A percentile compares a stretch with the other conserved stretches of the same genome.
Evolutionary conservation across 2,329 filamentous ascomycete species (phyloP).

Genomic region (Cercospora sojina): DNA sequence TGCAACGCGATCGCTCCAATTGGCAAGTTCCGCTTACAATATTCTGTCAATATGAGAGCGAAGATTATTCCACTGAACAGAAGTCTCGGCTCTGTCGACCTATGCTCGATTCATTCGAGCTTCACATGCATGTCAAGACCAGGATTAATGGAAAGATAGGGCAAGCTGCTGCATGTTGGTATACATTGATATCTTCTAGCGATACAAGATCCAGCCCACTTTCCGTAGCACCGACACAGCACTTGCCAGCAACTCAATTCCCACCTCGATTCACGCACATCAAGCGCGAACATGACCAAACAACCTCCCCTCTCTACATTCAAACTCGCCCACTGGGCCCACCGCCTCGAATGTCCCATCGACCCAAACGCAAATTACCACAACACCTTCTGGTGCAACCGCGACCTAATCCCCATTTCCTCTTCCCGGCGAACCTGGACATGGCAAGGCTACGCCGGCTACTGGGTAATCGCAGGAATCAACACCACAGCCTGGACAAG

Average conservation of each 20-base stretch:
- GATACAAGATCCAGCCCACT: neutral
- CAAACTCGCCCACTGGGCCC: conserved; percentile 9
- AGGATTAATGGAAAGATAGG: neutral
- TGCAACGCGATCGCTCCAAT: neutral
- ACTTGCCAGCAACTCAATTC: neutral
- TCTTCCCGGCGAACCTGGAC: conserved; percentile 19
- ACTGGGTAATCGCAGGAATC: conserved; percentile 24
- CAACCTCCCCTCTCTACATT: neutral
- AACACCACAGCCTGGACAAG: conserved; percentile 23
- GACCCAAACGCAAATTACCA: conserved; percentile 19
- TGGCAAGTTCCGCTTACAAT: neutral
- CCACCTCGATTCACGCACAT: neutral
- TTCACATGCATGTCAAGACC: neutral
- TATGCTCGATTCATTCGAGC: neutral
- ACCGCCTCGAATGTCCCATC: conserved; percentile 19
- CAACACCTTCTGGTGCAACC: conserved; percentile 24
- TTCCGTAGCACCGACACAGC: neutral
- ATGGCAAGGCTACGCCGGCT: conserved; percentile 24
- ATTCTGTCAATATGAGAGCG: neutral
- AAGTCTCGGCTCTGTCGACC: neutral
- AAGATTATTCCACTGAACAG: neutral
- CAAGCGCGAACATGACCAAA: neutral
- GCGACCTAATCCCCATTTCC: conserved; percentile 21
- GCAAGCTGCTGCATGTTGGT: neutral
- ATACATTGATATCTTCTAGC: neutral